Percentiles rank a stretch among this genome's conserved stretches.
These are phyloP conservation scores for Lactuca sativa DNA, from an alignment of 129 eudicot species.

Conservation along the genomic window DNA sequence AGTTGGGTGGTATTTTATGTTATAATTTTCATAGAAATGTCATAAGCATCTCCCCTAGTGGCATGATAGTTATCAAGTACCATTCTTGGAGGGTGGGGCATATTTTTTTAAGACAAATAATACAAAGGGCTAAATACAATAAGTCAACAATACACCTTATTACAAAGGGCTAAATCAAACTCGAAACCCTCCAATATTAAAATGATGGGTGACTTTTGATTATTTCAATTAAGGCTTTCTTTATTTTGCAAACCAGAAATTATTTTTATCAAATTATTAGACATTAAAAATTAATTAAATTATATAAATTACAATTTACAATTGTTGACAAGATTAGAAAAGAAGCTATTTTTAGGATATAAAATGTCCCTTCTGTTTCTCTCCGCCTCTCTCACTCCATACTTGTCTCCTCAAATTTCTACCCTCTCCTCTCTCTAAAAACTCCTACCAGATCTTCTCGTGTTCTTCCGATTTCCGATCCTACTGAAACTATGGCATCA, in stretches of 20 bases:
- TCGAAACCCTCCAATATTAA: neutral
- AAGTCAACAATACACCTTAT: too few relatives aligned
- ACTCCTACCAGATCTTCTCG: neutral
- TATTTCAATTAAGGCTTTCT: too few relatives aligned
- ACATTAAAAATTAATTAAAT: neutral
- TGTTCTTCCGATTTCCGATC: slow-evolving; percentile 6
- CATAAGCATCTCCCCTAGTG: too few relatives aligned
- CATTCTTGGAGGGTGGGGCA: too few relatives aligned
- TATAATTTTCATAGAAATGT: too few relatives aligned
- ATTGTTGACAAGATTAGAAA: neutral
- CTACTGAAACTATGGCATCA: slow-evolving; percentile 26
- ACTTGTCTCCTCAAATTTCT: slow-evolving; percentile 19
- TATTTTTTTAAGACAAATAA: too few relatives aligned
- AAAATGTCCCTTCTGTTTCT: slow-evolving; percentile 28
- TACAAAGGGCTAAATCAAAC: neutral
- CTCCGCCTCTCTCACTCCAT: slow-evolving; percentile 36
- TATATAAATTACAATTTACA: too few relatives aligned
- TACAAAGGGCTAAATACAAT: too few relatives aligned
- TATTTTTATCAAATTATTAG: too few relatives aligned
- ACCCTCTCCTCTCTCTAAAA: slow-evolving; percentile 4
- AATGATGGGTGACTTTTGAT: neutral
- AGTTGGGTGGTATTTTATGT: too few relatives aligned
- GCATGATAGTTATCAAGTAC: too few relatives aligned
- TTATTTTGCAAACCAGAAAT: too few relatives aligned
- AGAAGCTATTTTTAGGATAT: slow-evolving; percentile 8